phyloP scores from a whole-genome alignment of 75 land plant species.

The Chamaecyparis obtusa region DNA sequence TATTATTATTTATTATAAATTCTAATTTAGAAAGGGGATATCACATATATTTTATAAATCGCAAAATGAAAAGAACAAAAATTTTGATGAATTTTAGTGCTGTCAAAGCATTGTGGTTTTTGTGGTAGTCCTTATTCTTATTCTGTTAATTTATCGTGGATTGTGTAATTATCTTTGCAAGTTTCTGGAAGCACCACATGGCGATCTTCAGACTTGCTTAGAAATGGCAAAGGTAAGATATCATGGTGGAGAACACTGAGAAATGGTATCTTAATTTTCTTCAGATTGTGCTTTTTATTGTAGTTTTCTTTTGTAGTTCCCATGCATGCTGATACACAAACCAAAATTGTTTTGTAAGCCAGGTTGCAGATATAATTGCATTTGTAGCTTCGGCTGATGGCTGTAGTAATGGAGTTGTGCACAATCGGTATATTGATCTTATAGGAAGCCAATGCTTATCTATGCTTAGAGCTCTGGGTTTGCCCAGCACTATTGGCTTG shows the following conservation, averaged over 20 bases:
- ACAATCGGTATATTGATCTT: conserved; percentile 46
- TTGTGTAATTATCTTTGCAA: conserved; percentile 22
- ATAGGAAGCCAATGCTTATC: conserved; percentile 75
- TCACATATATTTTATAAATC: neutral
- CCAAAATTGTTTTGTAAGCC: conserved; percentile 1
- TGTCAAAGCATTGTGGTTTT: neutral
- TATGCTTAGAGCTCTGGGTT: conserved; percentile 72
- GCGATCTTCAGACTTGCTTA: conserved; percentile 78
- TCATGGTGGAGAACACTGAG: neutral
- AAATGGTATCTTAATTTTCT: neutral
- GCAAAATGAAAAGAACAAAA: neutral
- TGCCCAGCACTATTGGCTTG: conserved; percentile 76
- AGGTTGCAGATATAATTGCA: conserved; percentile 95
- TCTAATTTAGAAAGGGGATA: too few relatives aligned
- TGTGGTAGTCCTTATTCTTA: neutral
- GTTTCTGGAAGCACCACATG: conserved; percentile 80
- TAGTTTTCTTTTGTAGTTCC: neutral
- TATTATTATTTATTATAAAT: too few relatives aligned
- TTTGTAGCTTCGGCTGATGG: conserved; percentile 67
- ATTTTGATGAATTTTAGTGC: conserved; percentile 3
- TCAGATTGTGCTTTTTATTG: neutral
- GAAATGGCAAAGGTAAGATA: conserved; percentile 89
- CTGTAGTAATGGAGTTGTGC: conserved; percentile 22
- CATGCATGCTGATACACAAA: neutral
- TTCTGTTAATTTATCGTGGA: neutral